Base-by-base conservation (phyloP, 208 protist species). In the Trypanosoma conorhini region DNA sequence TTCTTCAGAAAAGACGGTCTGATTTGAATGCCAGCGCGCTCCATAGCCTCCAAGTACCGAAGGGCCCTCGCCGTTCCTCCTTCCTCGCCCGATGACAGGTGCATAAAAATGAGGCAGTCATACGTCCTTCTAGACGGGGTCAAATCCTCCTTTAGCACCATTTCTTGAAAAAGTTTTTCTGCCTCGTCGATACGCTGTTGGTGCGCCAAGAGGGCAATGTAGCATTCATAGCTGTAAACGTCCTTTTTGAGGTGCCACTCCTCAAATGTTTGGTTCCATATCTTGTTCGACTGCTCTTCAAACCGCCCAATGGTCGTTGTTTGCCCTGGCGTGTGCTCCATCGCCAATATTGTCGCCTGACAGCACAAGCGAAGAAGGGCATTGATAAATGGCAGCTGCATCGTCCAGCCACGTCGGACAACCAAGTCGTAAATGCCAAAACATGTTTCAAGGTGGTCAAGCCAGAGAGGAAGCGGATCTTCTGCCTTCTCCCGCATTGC, bases 71-170 rank as follows among this genome's bases (percentile, higher is more conserved):
- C 88, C 0, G 92, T 88, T 5, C 89, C 92, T 70, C 92, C 92
- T 70, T 97, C 92, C 67, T 97, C 92, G 33, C 92, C 92, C 3
- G 92, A 97, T 10, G 86, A 88, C 21, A 97, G 79, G 70, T 97
- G 92, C 92, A 97, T 97, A 64, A 95, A 93, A 69, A 97, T 86
- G n/a, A 97, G 77, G 46, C 82, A 88, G 54, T 95, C 87, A 65
- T 95, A 97, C 9, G 92, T 95, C 52, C 92, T 81, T 42, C 88
- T 76, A 40, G 77, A 92, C 19, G 91, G 88, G 64, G 80, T 81
- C 40, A 92, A 64, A 51, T 93, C 82, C 42, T 94, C 79, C 62
- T 91, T 83, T 50, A 96, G 59, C 26, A 91, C 82, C 82, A 94
- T 88, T 58, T 96, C 76, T 79, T 96, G 91, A 61, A 96, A 96